phyloP scores from a whole-genome alignment of 2,329 filamentous ascomycete genomes.

The Curvularia lunata region DNA sequence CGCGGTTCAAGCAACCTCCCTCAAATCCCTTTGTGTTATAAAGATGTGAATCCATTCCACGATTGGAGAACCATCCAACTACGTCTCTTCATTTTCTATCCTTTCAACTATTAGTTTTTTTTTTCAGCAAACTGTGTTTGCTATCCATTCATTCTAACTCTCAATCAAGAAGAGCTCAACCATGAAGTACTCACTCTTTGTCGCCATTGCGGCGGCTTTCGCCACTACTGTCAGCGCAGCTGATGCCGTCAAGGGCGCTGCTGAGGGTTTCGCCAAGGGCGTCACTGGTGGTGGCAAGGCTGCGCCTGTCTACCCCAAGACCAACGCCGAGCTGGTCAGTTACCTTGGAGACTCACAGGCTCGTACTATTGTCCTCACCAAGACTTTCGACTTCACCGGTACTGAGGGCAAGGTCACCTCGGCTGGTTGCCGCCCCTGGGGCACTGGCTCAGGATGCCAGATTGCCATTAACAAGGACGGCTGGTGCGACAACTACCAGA shows the following conservation, averaged over 20 bases:
- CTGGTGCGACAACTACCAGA: slow-evolving; percentile 65
- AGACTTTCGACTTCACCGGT: slow-evolving; percentile 62
- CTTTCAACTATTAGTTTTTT: slow-evolving; percentile 3
- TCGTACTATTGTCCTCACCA: slow-evolving; percentile 65
- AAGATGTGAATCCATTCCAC: slow-evolving; percentile 11
- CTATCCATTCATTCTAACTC: slow-evolving; percentile 25
- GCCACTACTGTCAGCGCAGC: slow-evolving; percentile 28
- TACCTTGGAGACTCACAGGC: slow-evolving; percentile 63
- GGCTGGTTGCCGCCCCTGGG: slow-evolving; percentile 62
- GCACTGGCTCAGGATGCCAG: slow-evolving; percentile 62
- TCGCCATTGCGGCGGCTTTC: slow-evolving; percentile 26
- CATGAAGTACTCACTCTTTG: slow-evolving; percentile 31
- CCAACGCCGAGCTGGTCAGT: slow-evolving; percentile 60
- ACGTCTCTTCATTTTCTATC: slow-evolving; percentile 23
- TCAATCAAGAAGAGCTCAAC: slow-evolving; percentile 9
- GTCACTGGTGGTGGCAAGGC: slow-evolving; percentile 35
- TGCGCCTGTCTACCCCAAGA: slow-evolving; percentile 30
- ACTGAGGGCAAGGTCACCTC: slow-evolving; percentile 61
- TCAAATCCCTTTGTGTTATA: slow-evolving; percentile 18
- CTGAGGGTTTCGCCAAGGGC: slow-evolving; percentile 37
- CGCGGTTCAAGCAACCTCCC: slow-evolving; percentile 14
- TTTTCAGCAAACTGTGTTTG: slow-evolving; percentile 32
- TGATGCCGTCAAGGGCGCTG: slow-evolving; percentile 33
- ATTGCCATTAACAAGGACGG: slow-evolving; percentile 64
- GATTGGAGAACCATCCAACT: background rate